Evolutionary conservation across 208 protist genomes (phyloP).

Genomic region (Crithidia brevicula): DNA sequence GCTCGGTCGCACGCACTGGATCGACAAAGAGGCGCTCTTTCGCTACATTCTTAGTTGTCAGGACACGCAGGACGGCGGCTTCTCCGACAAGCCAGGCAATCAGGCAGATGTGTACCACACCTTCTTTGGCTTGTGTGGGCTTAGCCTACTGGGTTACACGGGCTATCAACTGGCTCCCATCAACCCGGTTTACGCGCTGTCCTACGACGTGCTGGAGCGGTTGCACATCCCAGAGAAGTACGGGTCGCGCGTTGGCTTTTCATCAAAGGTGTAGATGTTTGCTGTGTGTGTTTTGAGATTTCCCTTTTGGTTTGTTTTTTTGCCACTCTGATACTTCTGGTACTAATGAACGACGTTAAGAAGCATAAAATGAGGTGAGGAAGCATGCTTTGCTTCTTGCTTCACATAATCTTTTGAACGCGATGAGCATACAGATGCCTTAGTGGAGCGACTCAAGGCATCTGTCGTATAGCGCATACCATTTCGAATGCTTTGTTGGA

Average conservation of each 20-base stretch:
- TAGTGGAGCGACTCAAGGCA: no score
- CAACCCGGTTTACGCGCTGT: conserved; percentile 92
- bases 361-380: no score
- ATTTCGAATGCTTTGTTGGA: no score
- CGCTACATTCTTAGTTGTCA: conserved; percentile 97
- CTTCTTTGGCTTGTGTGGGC: conserved; percentile 98
- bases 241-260: conserved; percentile 55
- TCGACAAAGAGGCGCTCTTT: conserved; percentile 93
- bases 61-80: conserved; percentile 97
- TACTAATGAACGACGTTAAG: no score
- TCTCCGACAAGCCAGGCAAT: conserved; percentile 98
- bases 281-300: no score
- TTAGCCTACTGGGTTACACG: conserved; percentile 93
- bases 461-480: no score
- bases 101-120: conserved; percentile 99
- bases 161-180: conserved; percentile 69
- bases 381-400: no score
- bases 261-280: background rate
- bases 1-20: conserved; percentile 94
- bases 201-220: conserved; percentile 78
- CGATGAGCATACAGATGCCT: no score
- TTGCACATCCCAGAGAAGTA: conserved; percentile 54
- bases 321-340: no score
- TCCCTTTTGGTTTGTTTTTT: no score
- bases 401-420: no score